Evolutionary conservation across 75 land plant genomes (phyloP).

Genomic region (Cryptomeria japonica): DNA sequence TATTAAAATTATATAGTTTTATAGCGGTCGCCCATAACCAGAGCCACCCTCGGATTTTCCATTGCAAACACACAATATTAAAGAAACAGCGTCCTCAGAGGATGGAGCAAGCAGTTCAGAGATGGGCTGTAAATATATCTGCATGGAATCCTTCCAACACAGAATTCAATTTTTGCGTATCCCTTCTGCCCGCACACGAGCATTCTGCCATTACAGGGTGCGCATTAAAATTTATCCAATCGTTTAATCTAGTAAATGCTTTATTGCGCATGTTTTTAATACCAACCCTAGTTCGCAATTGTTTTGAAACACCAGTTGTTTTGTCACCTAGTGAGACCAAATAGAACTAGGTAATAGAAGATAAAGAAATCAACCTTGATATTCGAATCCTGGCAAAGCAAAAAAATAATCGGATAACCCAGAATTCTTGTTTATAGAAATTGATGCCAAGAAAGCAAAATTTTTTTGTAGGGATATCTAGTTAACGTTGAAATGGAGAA

Average conservation of each 20-base stretch:
- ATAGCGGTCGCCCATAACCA: too few relatives aligned
- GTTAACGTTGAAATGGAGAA: neutral
- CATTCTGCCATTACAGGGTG: constrained; percentile 63
- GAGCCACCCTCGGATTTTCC: too few relatives aligned
- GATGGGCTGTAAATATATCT: constrained; percentile 68
- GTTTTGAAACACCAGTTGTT: neutral
- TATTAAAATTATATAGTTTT: too few relatives aligned
- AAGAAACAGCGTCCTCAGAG: neutral
- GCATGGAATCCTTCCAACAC: constrained; percentile 54
- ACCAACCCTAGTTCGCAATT: neutral
- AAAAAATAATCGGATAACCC: neutral
- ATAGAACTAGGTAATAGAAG: neutral
- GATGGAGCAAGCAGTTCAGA: constrained; percentile 62
- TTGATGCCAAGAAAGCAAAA: neutral
- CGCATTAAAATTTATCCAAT: neutral
- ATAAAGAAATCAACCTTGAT: neutral
- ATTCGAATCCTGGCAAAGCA: neutral
- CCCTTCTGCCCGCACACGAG: constrained; percentile 56
- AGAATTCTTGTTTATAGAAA: neutral
- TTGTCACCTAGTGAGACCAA: neutral
- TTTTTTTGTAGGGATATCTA: neutral
- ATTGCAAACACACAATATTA: too few relatives aligned
- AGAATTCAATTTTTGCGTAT: constrained; percentile 33
- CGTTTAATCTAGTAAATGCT: neutral
- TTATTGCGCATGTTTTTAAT: neutral